Evolutionary conservation across 805 yeast genomes (phyloP).

Genomic region (Cyberlindnera galapagoensis): DNA sequence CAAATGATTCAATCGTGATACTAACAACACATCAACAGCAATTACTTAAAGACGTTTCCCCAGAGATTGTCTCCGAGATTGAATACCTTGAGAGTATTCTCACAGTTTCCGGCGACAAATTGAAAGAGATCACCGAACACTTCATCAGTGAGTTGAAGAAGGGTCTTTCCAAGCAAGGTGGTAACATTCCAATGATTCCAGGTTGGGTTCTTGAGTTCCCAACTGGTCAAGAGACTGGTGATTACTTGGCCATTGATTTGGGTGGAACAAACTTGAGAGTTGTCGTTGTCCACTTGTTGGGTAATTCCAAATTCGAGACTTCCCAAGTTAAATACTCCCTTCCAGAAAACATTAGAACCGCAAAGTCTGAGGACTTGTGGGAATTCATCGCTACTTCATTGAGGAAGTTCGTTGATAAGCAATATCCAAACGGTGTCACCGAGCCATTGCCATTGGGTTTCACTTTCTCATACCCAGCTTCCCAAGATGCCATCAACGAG

Average conservation of each 20-base stretch:
- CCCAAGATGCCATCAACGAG: slow-evolving; percentile 74
- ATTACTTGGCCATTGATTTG: slow-evolving; percentile 86
- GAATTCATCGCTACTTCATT: slow-evolving; percentile 81
- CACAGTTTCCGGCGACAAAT: slow-evolving; percentile 52
- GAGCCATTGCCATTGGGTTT: slow-evolving; percentile 76
- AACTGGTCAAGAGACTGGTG: slow-evolving; percentile 85
- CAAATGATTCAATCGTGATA: not conserved
- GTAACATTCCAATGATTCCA: slow-evolving; percentile 94
- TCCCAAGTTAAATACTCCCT: slow-evolving; percentile 80
- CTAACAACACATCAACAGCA: slow-evolving; percentile 7
- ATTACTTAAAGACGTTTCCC: slow-evolving; percentile 47
- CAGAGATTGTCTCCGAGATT: slow-evolving; percentile 50
- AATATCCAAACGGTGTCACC: slow-evolving; percentile 62
- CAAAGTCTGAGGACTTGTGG: slow-evolving; percentile 71
- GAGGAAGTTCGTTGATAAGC: slow-evolving; percentile 58
- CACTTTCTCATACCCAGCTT: slow-evolving; percentile 89
- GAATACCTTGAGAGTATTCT: slow-evolving; percentile 53
- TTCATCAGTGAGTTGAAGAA: slow-evolving; percentile 75
- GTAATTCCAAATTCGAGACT: slow-evolving; percentile 78
- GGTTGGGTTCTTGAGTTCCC: slow-evolving; percentile 96
- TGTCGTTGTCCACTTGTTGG: slow-evolving; percentile 77
- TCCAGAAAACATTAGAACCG: slow-evolving; percentile 74
- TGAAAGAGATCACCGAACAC: slow-evolving; percentile 63
- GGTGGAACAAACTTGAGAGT: slow-evolving; percentile 98
- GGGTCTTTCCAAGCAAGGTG: slow-evolving; percentile 71